Conservation (phyloP, 352 stramenopile genomes). For the Thraustochytrium sp. region DNA sequence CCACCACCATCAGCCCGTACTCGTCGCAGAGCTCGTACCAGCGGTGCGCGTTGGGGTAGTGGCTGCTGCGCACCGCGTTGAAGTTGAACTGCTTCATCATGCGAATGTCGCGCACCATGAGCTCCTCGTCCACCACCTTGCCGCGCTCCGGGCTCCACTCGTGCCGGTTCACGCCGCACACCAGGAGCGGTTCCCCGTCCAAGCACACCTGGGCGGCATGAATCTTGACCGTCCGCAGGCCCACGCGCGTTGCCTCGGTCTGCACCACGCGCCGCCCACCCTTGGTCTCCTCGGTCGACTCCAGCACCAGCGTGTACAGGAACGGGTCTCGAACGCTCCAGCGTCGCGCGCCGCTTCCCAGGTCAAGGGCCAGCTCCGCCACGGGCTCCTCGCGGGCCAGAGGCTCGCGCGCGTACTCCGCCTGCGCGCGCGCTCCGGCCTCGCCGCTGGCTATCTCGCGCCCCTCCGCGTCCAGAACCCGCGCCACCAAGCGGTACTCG, state of each 20-base stretch:
- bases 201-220: conserved; percentile 56
- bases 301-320: conserved; percentile 56
- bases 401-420: not conserved
- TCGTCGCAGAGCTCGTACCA: conserved; percentile 75
- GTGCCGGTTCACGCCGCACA: conserved; percentile 74
- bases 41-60: conserved; percentile 69
- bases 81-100: conserved; percentile 76
- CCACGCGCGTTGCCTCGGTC: conserved; percentile 60
- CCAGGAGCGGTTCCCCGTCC: conserved; percentile 64
- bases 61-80: conserved; percentile 70
- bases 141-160: conserved; percentile 68
- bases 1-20: conserved; percentile 72
- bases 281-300: not conserved
- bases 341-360: conserved; percentile 25
- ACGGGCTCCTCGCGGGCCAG: not conserved
- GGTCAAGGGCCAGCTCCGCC: not conserved
- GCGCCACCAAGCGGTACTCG: not conserved
- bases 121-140: conserved; percentile 63
- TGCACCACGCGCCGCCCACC: conserved; percentile 39
- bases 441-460: not conserved
- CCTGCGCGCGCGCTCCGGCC: not conserved
- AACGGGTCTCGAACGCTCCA: conserved; percentile 62
- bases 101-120: conserved; percentile 63
- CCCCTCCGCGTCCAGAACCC: not conserved
- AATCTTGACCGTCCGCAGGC: conserved; percentile 67